Percentiles rank a stretch among this genome's conserved stretches.
These are phyloP conservation scores for Boletus subcaerulescens DNA, from an alignment of 768 basidiomycete genomes.

Conservation along the genomic window DNA sequence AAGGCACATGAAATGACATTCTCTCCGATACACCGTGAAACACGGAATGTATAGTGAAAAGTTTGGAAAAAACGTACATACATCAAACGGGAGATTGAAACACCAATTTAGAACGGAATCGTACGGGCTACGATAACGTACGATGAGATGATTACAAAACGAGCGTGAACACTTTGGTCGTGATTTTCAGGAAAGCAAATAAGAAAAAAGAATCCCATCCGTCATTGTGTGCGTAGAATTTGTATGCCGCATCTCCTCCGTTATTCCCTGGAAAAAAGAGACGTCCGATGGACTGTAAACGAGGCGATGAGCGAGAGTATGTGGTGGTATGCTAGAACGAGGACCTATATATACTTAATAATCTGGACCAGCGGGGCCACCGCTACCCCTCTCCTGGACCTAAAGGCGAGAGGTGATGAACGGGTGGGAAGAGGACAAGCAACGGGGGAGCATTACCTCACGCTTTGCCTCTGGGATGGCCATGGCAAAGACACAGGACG, in stretches of 20 bases:
- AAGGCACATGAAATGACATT: too few species aligned
- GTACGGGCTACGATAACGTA: neutral
- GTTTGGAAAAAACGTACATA: neutral
- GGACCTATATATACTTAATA: neutral
- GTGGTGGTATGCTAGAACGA: too few species aligned
- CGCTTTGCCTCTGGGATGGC: constrained; percentile 8
- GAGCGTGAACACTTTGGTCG: constrained; percentile 4
- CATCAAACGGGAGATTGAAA: neutral
- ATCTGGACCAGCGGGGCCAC: neutral
- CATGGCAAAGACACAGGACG: constrained; percentile 5
- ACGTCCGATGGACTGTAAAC: neutral
- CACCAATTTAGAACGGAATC: constrained; percentile 1
- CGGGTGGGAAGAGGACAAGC: too few species aligned
- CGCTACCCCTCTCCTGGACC: neutral
- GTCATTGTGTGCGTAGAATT: neutral
- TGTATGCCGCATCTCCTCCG: too few species aligned
- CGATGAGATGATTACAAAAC: neutral
- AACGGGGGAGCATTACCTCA: neutral
- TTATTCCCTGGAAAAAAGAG: neutral
- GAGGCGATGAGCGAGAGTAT: neutral
- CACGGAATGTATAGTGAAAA: neutral
- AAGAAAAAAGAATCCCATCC: neutral
- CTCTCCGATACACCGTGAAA: too few species aligned
- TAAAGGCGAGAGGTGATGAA: too few species aligned
- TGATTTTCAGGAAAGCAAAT: neutral